Base-by-base conservation (phyloP, 2,329 filamentous ascomycete genomes). In the Scytalidium sp. region DNA sequence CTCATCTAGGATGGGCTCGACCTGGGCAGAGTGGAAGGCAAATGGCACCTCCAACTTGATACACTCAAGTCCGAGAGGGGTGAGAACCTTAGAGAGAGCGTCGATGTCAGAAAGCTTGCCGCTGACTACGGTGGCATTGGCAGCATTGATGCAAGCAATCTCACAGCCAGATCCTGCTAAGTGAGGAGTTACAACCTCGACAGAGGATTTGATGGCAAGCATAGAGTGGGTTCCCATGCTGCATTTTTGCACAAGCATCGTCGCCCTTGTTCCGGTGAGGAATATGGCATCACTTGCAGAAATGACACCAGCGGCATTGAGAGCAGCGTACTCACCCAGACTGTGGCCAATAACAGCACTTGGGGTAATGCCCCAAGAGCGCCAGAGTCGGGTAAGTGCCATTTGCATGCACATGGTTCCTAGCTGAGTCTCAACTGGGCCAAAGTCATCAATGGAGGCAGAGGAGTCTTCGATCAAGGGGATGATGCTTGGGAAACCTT, bases 91-190 rank as follows among this genome's bases (percentile, higher is more conserved):
- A 8, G 77, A 74, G 11, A 83, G 70, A 3, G 70, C 71, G 39
- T 76, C 73, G 25, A 85, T 76, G 19, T 79, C 70, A 27, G 78
- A 75, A 42, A 72, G 70, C 19, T 75, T 75, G n/a, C 78, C 68
- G 51, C 80, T 81, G n/a, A 93, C 73, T 2, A 93, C 88, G 8
- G 84, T 90, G 63, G 89, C 86, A 45, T 81, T 74, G 0, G 84
- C 83, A 0, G 84, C 83, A 58, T 94, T 94, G 65, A 90, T 78
- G 70, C 89, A 93, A 11, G 88, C 85, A 46, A 74, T 62, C 3
- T 64, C 68, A n/a, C n/a, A 59, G 36, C n/a, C n/a, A n/a, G n/a
- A n/a, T n/a, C n/a, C n/a, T n/a, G 81, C n/a, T n/a, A n/a, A n/a
- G n/a, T n/a, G n/a, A n/a, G n/a, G n/a, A n/a, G n/a, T n/a, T n/a